Evolutionary conservation across 768 basidiomycete species (phyloP), one percentile per base, ranked within the genome.

Genomic region (Lactarius trivialis): DNA sequence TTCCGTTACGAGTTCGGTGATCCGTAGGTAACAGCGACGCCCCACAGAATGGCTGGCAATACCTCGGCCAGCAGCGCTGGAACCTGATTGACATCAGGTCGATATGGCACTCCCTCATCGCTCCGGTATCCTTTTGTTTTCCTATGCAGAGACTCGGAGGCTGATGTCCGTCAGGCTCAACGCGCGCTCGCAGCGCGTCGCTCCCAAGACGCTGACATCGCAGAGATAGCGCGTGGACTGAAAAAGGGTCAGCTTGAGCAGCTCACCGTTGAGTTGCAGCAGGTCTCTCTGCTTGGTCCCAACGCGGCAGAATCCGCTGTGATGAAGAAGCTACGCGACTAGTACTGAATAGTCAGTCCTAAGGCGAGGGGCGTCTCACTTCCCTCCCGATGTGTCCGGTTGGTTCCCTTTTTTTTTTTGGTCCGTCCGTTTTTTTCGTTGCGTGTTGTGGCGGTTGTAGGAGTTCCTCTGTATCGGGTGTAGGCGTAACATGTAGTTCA

Each of bases 171-270:
- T n/a, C 30, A 67, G 67, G 67, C 67, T 24, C 65, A 66, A 58
- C 54, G 39, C 3, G 58, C 65, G 2, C 34, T 67, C 1, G 64
- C 61, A 17, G 39, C 75, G 75, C 15, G 77, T 7, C 54, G 75
- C 49, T 69, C 70, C n/a, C 71, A 69, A 15, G 66, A 68, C 61
- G 58, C 73, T 28, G 67, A 72, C 21, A 72, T 73, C 41, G 64
- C 62, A 17, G 75, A 77, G 14, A 73, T 85, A 49, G 61, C 50
- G 2, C 68, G 60, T 19, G 72, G 73, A 66, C 70, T 87, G 17
- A 74, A 76, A 24, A 65, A 63, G 30, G 77, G 78, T 8, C 72
- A 69, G 26, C 71, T 85, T n/a, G 71, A 72, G 58, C 81, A 82
- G 55, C 71, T 84, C 32, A 60, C 57, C n/a, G 32, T 67, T 32